phyloP scores from a whole-genome alignment of 106 monocot species.

The Apostasia ramifera region DNA sequence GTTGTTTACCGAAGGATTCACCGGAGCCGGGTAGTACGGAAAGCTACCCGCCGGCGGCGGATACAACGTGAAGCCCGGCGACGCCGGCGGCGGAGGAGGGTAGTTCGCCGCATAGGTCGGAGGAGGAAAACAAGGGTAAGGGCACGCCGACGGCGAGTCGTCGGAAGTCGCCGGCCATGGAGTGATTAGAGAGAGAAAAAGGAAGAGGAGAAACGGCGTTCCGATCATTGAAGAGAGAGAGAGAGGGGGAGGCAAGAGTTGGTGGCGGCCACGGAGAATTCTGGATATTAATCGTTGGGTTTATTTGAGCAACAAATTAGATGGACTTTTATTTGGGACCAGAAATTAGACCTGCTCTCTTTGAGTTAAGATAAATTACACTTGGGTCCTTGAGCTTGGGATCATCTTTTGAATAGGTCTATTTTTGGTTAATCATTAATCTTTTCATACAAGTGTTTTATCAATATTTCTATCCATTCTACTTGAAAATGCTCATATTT shows the following conservation, averaged over 20 bases:
- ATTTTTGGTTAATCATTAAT: too few relatives aligned
- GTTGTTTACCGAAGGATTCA: background rate
- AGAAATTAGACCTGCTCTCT: too few relatives aligned
- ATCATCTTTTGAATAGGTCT: too few relatives aligned
- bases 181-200: background rate
- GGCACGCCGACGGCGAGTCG: background rate
- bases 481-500: too few relatives aligned
- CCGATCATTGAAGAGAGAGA: background rate
- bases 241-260: background rate
- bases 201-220: background rate
- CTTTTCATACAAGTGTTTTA: too few relatives aligned
- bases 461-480: too few relatives aligned
- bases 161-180: background rate
- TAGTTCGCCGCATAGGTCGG: background rate
- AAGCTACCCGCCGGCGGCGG: background rate
- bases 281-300: too few relatives aligned
- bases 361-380: too few relatives aligned
- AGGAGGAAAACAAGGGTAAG: background rate
- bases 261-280: too few relatives aligned
- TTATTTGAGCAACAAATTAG: too few relatives aligned
- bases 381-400: too few relatives aligned
- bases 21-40: background rate
- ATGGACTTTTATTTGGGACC: too few relatives aligned
- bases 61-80: slow-evolving; percentile 3
- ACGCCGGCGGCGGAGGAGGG: slow-evolving; percentile 1